Evolutionary conservation across 257 asterid species (phyloP).

Genomic region (Gentiana straminea): DNA sequence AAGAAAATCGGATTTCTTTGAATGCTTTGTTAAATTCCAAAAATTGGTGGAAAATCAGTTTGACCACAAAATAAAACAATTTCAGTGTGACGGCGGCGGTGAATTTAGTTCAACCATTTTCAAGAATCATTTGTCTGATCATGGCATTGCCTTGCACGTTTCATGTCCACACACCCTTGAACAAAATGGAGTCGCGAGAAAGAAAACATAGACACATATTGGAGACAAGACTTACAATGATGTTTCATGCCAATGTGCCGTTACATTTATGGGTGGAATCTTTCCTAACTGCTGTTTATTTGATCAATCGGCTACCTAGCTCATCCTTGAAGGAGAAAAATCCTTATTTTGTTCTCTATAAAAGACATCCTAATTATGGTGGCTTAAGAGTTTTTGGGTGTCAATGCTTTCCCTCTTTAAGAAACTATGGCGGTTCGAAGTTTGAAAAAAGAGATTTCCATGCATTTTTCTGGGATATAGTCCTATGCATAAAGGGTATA

Average conservation of each 20-base stretch:
- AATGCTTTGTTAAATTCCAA: slow-evolving; percentile 1
- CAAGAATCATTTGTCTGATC: not conserved
- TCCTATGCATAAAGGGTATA: too few relatives aligned
- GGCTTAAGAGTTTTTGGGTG: too few relatives aligned
- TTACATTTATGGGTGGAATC: not conserved
- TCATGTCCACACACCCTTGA: slow-evolving; percentile 1
- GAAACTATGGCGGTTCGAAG: too few relatives aligned
- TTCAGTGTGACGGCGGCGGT: not conserved
- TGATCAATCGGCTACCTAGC: too few relatives aligned
- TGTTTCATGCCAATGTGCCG: slow-evolving; percentile 4
- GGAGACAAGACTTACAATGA: not conserved
- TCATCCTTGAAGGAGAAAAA: too few relatives aligned
- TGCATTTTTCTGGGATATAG: too few relatives aligned
- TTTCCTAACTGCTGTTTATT: too few relatives aligned
- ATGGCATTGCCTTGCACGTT: slow-evolving; percentile 1
- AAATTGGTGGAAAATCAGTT: not conserved
- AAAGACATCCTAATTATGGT: too few relatives aligned
- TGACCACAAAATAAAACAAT: not conserved
- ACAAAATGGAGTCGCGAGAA: slow-evolving; percentile 4
- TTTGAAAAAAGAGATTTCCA: too few relatives aligned
- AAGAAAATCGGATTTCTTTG: not conserved
- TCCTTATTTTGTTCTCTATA: too few relatives aligned
- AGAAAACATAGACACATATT: not conserved
- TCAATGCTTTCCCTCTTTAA: too few relatives aligned
- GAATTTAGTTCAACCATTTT: not conserved